Base-by-base conservation (phyloP, 345 rosid species). In the Erysimum cheiranthoides region DNA sequence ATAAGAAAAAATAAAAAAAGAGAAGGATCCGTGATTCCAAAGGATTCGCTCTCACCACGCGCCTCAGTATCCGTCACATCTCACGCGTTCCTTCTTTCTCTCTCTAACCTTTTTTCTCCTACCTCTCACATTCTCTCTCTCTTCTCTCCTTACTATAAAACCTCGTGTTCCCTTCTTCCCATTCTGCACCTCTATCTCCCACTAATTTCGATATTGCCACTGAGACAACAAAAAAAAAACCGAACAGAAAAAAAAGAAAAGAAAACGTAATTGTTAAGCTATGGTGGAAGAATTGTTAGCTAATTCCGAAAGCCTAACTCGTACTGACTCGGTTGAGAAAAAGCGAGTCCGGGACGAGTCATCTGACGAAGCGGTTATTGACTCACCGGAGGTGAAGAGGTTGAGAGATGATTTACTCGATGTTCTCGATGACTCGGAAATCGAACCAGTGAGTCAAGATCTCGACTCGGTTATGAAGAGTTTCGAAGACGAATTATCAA, bases 401-500 rank as follows among this genome's bases (percentile, higher is more conserved):
- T 66, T 87, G 67, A 87, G 85, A 46, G 90, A 88, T 25, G 93
- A 92, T 72, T 68, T 92, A 52, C 78, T 90, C 18, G 62, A 66
- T 71, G 82, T 84, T 34, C 78, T 87, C 4, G 97, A 94, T 31
- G 96, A 87, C 27, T 36, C 88, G 4, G 91, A 83, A 57, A 77
- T 69, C 10, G 93, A 79, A 36, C 83, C 92, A 13, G 76, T 74
- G 31, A 82, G 84, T 73, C 93, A 80, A 67, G 95, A 78, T 9
- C 90, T 94, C 9, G 96, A 94, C 71, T 89, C 92, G 18, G 88
- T 92, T 3, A 90, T 94, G 14, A 88, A 71, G 42, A 94, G 97
- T 78, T 88, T 94, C 50, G 76, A 73, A 18, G 63, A 69, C 25
- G 82, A 79, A 40, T 56, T 79, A 34, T 73, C 45, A 6, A 57